Evolutionary conservation across 2,329 filamentous ascomycete genomes (phyloP).

Genomic region (Fusarium coffeatum): DNA sequence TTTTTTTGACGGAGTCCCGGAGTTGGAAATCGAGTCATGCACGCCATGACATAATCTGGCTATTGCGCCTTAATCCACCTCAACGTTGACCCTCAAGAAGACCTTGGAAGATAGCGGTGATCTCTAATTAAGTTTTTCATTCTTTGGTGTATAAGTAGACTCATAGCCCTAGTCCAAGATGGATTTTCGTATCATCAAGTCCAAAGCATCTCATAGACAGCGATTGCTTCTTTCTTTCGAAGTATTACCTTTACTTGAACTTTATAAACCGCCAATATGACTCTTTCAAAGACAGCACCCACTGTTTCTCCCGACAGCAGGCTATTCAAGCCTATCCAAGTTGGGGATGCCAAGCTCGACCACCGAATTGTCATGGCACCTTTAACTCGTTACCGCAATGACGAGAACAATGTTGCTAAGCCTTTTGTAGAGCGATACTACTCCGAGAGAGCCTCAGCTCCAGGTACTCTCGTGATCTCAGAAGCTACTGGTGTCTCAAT

Average conservation of each 20-base stretch:
- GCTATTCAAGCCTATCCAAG: conserved; percentile 42
- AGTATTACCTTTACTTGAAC: background rate
- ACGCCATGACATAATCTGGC: conserved; percentile 9
- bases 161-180: background rate
- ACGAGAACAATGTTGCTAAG: conserved; percentile 52
- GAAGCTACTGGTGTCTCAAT: conserved; percentile 48
- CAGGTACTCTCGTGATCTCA: conserved; percentile 56
- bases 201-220: background rate
- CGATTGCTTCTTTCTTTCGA: background rate
- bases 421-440: conserved; percentile 48
- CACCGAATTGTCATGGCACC: conserved; percentile 45
- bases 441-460: conserved; percentile 52
- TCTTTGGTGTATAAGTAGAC: conserved; percentile 5
- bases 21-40: conserved; percentile 13
- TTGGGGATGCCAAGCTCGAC: conserved; percentile 35
- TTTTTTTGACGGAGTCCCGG: conserved; percentile 10
- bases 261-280: conserved; percentile 13
- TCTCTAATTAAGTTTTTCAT: background rate
- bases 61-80: background rate
- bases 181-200: background rate
- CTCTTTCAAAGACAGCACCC: conserved; percentile 1
- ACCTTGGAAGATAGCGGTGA: conserved; percentile 1
- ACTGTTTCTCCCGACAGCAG: conserved; percentile 26
- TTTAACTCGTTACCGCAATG: conserved; percentile 62
- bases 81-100: background rate